A percentile compares a stretch with the other conserved stretches of the same genome.
These are phyloP conservation scores for Multifurca ochricompacta DNA, from an alignment of 768 basidiomycete species.

Conservation along the genomic window DNA sequence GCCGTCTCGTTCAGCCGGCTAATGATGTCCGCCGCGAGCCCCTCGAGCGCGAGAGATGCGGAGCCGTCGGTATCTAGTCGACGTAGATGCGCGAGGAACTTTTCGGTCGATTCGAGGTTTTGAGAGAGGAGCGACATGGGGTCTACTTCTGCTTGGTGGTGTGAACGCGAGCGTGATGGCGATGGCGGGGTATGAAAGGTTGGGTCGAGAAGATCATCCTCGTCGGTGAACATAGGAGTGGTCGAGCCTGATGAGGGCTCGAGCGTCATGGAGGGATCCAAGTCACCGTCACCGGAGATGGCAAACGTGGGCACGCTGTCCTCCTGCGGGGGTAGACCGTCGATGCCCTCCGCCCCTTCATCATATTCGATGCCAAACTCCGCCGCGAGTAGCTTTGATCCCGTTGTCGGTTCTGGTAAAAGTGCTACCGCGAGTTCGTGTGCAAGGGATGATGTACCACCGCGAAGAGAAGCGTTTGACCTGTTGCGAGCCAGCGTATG, in stretches of 20 bases:
- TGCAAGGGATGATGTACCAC: conserved; percentile 51
- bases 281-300: conserved; percentile 28
- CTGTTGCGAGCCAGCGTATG: conserved; percentile 31
- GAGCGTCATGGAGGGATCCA: conserved; percentile 21
- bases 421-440: conserved; percentile 83
- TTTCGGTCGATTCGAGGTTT: conserved; percentile 69
- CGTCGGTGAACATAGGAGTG: conserved; percentile 23
- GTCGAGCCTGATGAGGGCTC: not conserved
- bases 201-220: conserved; percentile 34
- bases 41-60: conserved; percentile 42
- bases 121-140: conserved; percentile 66
- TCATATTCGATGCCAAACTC: conserved; percentile 89
- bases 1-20: conserved; percentile 67
- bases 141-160: conserved; percentile 40
- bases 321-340: conserved; percentile 29
- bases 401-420: conserved; percentile 76
- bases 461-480: conserved; percentile 46
- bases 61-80: conserved; percentile 51
- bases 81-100: conserved; percentile 66
- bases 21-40: conserved; percentile 67
- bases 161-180: conserved; percentile 26
- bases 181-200: conserved; percentile 33
- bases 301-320: conserved; percentile 29
- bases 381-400: conserved; percentile 73
- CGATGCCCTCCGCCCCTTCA: conserved; percentile 78